Conservation (phyloP, 352 stramenopile genomes). For the Globisporangium canariense region DNA sequence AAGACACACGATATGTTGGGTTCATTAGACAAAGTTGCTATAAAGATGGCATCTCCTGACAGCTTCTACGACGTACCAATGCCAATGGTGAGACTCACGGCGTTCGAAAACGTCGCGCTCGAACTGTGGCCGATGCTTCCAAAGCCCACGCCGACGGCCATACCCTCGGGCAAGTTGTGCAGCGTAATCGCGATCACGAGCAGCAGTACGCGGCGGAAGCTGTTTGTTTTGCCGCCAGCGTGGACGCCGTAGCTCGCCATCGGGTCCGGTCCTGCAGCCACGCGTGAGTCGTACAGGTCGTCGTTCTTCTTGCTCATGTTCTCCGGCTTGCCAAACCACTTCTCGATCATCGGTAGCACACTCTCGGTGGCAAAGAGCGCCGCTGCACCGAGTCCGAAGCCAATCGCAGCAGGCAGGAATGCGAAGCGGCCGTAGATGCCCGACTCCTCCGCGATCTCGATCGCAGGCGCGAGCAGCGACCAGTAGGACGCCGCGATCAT, state of each 20-base stretch:
- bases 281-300: constrained; percentile 22
- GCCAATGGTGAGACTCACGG: constrained; percentile 83
- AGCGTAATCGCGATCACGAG: constrained; percentile 90
- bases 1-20: not conserved
- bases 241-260: constrained; percentile 31
- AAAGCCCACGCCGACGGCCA: constrained; percentile 90
- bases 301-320: constrained; percentile 55
- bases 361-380: constrained; percentile 77
- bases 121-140: constrained; percentile 72
- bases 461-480: constrained; percentile 81
- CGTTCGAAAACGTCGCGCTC: constrained; percentile 73
- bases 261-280: constrained; percentile 19
- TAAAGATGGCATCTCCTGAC: not conserved
- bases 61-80: constrained; percentile 36
- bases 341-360: constrained; percentile 58
- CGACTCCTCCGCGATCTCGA: constrained; percentile 84
- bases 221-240: constrained; percentile 19
- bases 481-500: constrained; percentile 91
- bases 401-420: constrained; percentile 80
- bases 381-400: constrained; percentile 73
- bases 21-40: not conserved
- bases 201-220: constrained; percentile 77
- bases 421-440: constrained; percentile 77
- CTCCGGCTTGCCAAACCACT: constrained; percentile 32
- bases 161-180: constrained; percentile 89